Base-by-base conservation (phyloP, 2,329 filamentous ascomycete genomes). In the Cladophialophora chaetospira region DNA sequence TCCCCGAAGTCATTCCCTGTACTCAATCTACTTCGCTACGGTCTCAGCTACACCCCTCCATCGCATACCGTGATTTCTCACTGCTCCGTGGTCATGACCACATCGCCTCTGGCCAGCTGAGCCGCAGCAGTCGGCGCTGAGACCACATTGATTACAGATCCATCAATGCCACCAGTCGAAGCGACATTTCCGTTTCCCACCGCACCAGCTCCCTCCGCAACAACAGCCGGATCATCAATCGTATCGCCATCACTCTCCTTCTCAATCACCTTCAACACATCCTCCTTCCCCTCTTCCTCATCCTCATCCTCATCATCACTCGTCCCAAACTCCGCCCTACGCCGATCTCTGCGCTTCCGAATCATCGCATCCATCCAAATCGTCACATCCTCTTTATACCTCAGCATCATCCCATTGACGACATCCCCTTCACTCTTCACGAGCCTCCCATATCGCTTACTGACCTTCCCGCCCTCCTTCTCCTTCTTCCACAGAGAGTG, bases 401-500 rank as follows among this genome's bases (percentile, higher is more conserved):
- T 45, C 23, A 73, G 63, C 46, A 86, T 73, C 82, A 86, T 86
- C 42, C 83, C 79, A 57, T 79, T 80, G 38, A 85, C 70, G 1
- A 64, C 56, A 11, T 73, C 72, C 1, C 70, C 69, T 15, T 74
- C 70, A 1, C 72, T 82, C 52, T 74, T 70, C 13, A 77, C 65
- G 8, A 86, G 71, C 3, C 72, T 72, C 3, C 84, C 84, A 65
- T 85, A 84, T 53, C 82, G 79, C 67, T 81, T 83, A 26, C 80
- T 79, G 4, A 77, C 72, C 47, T 77, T 76, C 2, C 86, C 83
- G 2, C 86, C 83, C 26, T 80, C 78, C 54, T 87, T 83, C 3
- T 86, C 83, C 28, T 80, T 78, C 55, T 87, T 83, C 88, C 91
- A 97, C 70, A 89, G 88, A 10, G 83, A 82, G 70, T 97, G 93